phyloP scores from a whole-genome alignment of 2,329 filamentous ascomycete genomes.

The Leptographium lundbergii region DNA sequence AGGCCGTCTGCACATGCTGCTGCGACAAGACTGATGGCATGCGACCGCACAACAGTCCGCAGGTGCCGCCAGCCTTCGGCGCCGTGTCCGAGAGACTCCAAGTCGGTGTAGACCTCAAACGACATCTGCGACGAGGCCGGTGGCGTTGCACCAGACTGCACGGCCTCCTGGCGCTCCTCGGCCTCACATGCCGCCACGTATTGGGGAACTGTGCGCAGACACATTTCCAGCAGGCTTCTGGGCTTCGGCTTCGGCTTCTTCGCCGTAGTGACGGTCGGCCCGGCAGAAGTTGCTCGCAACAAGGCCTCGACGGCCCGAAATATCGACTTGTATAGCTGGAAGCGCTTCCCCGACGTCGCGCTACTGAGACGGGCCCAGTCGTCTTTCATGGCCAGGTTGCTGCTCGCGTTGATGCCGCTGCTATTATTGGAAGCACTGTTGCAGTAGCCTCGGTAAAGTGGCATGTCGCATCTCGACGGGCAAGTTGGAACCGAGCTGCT shows the following conservation, averaged over 20 bases:
- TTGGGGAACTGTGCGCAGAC: slow-evolving; percentile 32
- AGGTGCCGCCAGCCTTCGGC: slow-evolving; percentile 33
- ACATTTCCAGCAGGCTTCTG: slow-evolving; percentile 34
- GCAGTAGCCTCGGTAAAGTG: neutral
- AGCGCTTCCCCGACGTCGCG: slow-evolving; percentile 16
- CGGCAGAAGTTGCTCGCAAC: neutral
- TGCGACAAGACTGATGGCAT: slow-evolving; percentile 30
- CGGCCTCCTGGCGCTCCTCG: slow-evolving; percentile 25
- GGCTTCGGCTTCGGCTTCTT: slow-evolving; percentile 10
- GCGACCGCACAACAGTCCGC: slow-evolving; percentile 30
- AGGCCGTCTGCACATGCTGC: slow-evolving; percentile 29
- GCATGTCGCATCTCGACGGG: neutral
- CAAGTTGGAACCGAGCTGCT: neutral
- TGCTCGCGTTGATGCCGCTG: neutral
- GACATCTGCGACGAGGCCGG: slow-evolving; percentile 26
- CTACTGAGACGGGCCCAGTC: slow-evolving; percentile 21
- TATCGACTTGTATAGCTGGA: slow-evolving; percentile 30
- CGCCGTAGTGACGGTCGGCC: neutral
- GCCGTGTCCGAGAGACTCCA: slow-evolving; percentile 29
- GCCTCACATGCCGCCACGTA: slow-evolving; percentile 33
- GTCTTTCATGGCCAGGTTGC: neutral
- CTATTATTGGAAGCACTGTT: neutral
- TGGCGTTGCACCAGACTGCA: slow-evolving; percentile 22
- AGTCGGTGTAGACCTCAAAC: slow-evolving; percentile 32
- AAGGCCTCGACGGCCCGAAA: slow-evolving; percentile 31